A percentile compares a stretch with the other conserved stretches of the same genome.
phyloP scores from a whole-genome alignment of 2,329 filamentous ascomycete species.

The Botrytis medusae region DNA sequence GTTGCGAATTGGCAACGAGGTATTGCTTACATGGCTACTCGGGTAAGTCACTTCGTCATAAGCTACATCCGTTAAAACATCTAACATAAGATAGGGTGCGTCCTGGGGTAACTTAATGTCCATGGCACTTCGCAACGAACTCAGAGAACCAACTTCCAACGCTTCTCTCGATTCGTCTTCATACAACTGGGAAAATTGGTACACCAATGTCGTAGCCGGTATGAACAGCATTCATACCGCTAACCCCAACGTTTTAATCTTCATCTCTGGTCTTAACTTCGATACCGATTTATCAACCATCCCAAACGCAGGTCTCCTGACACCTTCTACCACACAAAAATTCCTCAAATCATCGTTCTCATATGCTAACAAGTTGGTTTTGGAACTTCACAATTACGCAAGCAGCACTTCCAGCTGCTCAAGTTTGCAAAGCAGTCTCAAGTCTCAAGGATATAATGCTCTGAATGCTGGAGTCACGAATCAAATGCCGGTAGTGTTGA shows the following conservation, averaged over 20 bases:
- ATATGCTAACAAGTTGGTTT: conserved; percentile 47
- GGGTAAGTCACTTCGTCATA: conserved; percentile 44
- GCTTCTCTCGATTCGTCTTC: conserved; percentile 26
- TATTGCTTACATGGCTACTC: conserved; percentile 58
- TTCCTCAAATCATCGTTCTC: conserved; percentile 44
- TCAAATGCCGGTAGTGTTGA: conserved; percentile 44
- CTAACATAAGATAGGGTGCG: background rate
- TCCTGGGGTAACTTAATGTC: conserved; percentile 29
- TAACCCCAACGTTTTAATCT: conserved; percentile 47
- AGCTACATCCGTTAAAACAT: background rate
- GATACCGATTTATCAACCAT: conserved; percentile 40
- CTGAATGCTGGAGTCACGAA: conserved; percentile 40
- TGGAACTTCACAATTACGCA: conserved; percentile 45
- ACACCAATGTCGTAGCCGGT: conserved; percentile 45
- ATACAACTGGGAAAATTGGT: conserved; percentile 50
- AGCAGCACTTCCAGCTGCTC: conserved; percentile 2
- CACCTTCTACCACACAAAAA: conserved; percentile 23
- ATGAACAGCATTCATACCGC: conserved; percentile 45
- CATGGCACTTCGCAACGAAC: conserved; percentile 44
- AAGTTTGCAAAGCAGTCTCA: conserved; percentile 41
- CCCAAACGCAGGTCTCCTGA: conserved; percentile 24
- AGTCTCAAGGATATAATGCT: conserved; percentile 45
- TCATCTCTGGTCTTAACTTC: conserved; percentile 49
- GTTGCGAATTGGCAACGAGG: conserved; percentile 61
- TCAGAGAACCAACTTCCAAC: conserved; percentile 37